Percentiles rank a stretch among this genome's conserved stretches.
Conservation (phyloP, 2,329 filamentous ascomycete genomes). For the Fusarium vanettenii region DNA sequence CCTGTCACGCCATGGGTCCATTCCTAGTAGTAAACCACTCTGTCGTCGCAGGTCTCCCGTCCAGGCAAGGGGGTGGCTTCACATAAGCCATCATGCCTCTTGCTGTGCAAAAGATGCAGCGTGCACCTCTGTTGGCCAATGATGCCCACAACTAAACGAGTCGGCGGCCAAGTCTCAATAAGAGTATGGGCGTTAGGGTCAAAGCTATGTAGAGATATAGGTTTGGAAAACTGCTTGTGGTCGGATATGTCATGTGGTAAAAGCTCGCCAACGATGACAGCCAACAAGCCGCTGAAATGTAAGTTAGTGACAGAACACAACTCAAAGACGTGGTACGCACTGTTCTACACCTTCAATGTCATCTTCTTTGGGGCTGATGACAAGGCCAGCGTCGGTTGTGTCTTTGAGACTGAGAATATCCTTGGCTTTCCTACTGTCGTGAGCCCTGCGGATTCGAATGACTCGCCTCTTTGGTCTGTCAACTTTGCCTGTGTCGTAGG, state of each 20-base stretch:
- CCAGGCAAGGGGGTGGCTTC: not conserved
- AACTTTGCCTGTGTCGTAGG: not conserved
- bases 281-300: not conserved
- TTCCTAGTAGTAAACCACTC: not conserved
- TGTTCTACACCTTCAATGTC: not conserved
- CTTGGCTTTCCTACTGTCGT: accelerated
- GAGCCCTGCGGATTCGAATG: not conserved
- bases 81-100: not conserved
- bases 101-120: not conserved
- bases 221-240: not conserved
- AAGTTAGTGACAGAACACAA: not conserved
- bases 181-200: not conserved
- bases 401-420: not conserved
- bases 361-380: not conserved
- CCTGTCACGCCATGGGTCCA: not conserved
- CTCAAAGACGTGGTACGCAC: not conserved
- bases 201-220: not conserved
- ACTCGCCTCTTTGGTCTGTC: not conserved
- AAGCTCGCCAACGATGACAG: not conserved
- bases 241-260: no score
- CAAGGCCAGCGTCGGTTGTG: not conserved
- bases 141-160: not conserved
- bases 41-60: accelerated
- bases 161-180: not conserved
- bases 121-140: not conserved